Evolutionary conservation across 345 rosid species (phyloP), one percentile per base, ranked within the genome.

Genomic region (Ceriops zippeliana): DNA sequence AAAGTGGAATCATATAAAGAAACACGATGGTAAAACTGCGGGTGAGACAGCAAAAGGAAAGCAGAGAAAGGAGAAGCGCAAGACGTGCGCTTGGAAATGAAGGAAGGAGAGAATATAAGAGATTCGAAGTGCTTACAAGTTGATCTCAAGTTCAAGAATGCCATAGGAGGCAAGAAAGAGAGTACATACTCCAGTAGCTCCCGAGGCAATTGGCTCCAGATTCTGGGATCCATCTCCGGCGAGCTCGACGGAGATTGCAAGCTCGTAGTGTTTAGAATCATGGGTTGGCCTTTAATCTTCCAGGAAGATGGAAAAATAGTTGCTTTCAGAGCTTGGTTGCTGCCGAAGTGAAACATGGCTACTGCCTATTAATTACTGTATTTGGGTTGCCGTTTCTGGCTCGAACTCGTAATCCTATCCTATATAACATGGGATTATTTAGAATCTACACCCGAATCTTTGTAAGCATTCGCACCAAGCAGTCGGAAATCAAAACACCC

Each of bases 41-140:
- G 92, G 61, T 90, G 96, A 54, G 92, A 91, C 61, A 91, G 87
- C 72, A 91, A 75, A 62, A 93, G 86, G 58, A 88, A 89, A 0
- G 92, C 83, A 73, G 97, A 80, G 63, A 83, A 71, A 38, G 81
- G 70, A 30, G 77, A 70, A 4, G 75, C 67, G 66, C 75, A 76
- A 72, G 90, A 74, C 19, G 27, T 70, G 78, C 66, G 82, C 53
- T 72, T 86, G 71, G 97, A 88, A 37, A 83, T 72, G 76, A 89
- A 89, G 49, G 78, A 57, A 49, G 87, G 88, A 22, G 90, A 82
- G 66, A 70, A 82, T 0, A 81, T 21, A 19, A 88, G 90, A 63
- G 93, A 83, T 28, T 73, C 76, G 84, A 88, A 88, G 62, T 68
- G 84, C 70, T 83, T 85, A 69, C 93, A 90, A 46, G 90, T 83